Evolutionary conservation across 2,329 filamentous ascomycete species (phyloP).

Genomic region (Pyrenophora seminiperda): DNA sequence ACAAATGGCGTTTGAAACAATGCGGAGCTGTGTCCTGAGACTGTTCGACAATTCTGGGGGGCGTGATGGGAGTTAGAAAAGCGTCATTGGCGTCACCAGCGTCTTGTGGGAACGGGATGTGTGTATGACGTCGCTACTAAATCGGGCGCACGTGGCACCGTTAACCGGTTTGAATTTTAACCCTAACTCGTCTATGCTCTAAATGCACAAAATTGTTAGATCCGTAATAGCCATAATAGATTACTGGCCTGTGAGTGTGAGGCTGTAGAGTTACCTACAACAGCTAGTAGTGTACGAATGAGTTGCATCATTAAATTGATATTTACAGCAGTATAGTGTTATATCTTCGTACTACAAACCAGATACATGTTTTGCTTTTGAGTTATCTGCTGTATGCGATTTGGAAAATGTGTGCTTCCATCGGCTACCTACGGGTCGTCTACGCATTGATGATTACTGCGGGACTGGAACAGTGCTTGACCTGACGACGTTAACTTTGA

Average conservation of each 20-base stretch:
- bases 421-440: slow-evolving; percentile 24
- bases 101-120: slow-evolving; percentile 17
- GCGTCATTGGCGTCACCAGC: no score
- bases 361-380: neutral
- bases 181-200: no score
- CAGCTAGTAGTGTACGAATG: no score
- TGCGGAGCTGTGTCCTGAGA: no score
- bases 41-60: no score
- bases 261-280: no score
- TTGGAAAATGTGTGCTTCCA: slow-evolving; percentile 20
- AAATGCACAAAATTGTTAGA: no score
- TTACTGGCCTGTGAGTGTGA: no score
- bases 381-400: slow-evolving; percentile 15
- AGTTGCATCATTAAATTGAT: no score
- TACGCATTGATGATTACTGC: slow-evolving; percentile 33
- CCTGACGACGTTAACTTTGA: slow-evolving; percentile 38
- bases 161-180: neutral
- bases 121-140: slow-evolving; percentile 12
- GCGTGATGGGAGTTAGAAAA: no score
- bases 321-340: neutral
- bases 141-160: neutral
- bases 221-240: no score
- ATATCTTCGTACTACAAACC: neutral
- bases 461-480: slow-evolving; percentile 39
- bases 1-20: no score